Evolutionary conservation across 371 early-diverging fungal species (phyloP).

Genomic region (Parasitella parasitica): DNA sequence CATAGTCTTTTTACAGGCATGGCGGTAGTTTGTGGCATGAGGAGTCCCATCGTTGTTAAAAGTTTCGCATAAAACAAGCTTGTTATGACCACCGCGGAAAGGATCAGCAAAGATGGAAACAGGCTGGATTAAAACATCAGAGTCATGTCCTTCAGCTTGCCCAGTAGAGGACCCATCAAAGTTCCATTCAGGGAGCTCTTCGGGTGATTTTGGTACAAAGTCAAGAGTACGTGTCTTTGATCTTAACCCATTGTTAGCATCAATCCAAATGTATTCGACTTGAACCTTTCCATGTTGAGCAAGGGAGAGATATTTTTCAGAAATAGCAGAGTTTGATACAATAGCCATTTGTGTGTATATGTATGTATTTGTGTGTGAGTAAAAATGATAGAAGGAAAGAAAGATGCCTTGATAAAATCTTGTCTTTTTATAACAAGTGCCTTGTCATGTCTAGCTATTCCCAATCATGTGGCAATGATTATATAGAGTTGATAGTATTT

Average conservation of each 20-base stretch:
- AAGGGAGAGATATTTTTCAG: conserved; percentile 53
- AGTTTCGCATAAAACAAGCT: conserved; percentile 58
- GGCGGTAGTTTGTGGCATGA: conserved; percentile 55
- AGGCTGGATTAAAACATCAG: conserved; percentile 56
- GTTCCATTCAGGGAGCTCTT: conserved; percentile 60
- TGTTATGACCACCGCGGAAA: conserved; percentile 60
- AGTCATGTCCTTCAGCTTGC: conserved; percentile 60
- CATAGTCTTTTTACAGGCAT: conserved; percentile 43
- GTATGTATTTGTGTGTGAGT: not conserved
- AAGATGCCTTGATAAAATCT: not conserved
- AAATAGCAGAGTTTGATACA: conserved; percentile 42
- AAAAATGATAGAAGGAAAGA: not conserved
- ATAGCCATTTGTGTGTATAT: conserved; percentile 25
- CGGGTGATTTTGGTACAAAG: conserved; percentile 32
- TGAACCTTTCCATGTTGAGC: conserved; percentile 51
- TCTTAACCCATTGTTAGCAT: conserved; percentile 46
- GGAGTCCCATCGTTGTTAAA: conserved; percentile 57
- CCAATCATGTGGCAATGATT: not conserved
- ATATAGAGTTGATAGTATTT: not conserved
- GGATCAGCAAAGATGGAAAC: conserved; percentile 60
- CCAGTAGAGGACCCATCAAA: conserved; percentile 60
- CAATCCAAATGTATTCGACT: conserved; percentile 64
- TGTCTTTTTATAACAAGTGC: no score
- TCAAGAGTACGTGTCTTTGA: conserved; percentile 52
- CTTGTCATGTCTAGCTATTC: not conserved